Percentiles rank a stretch among this genome's conserved stretches.
phyloP scores from a whole-genome alignment of 1,139 yeast genomes.

The Zygosaccharomyces sapae region DNA sequence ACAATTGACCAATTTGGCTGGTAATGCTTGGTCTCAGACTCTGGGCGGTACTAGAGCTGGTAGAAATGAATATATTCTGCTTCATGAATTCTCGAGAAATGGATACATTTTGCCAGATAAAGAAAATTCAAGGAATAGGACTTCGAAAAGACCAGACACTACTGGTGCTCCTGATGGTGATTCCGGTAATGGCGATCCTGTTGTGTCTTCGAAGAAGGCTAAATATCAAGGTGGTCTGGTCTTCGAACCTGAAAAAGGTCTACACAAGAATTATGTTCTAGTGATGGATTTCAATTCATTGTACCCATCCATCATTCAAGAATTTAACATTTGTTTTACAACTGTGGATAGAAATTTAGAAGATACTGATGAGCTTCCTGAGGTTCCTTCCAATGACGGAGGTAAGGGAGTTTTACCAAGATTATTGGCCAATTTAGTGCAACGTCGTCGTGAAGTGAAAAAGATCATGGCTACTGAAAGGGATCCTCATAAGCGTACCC shows the following conservation, averaged over 20 bases:
- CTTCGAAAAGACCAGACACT: constrained; percentile 36
- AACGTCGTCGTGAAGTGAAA: constrained; percentile 91
- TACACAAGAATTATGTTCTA: constrained; percentile 79
- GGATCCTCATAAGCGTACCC: constrained; percentile 60
- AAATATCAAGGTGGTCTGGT: constrained; percentile 96
- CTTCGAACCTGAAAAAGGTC: constrained; percentile 93
- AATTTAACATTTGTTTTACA: constrained; percentile 92
- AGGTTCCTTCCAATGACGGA: constrained; percentile 56
- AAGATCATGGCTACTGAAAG: constrained; percentile 73
- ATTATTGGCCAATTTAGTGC: constrained; percentile 77
- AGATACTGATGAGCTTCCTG: constrained; percentile 67
- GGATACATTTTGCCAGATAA: constrained; percentile 88
- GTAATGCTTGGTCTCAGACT: constrained; percentile 96
- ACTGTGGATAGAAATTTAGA: constrained; percentile 73
- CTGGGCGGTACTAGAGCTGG: constrained; percentile 95
- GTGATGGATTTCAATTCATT: constrained; percentile 98
- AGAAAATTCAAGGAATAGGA: constrained; percentile 50
- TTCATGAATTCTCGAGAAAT: constrained; percentile 84
- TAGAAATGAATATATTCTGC: constrained; percentile 85
- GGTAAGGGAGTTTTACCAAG: constrained; percentile 82
- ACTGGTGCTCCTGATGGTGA: constrained; percentile 32
- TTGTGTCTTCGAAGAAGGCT: constrained; percentile 60
- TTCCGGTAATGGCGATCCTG: constrained; percentile 44
- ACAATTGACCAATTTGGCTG: constrained; percentile 89
- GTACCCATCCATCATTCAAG: constrained; percentile 96